Base-by-base conservation (phyloP, 2,329 filamentous ascomycete genomes). In the Ascochyta rabiei region DNA sequence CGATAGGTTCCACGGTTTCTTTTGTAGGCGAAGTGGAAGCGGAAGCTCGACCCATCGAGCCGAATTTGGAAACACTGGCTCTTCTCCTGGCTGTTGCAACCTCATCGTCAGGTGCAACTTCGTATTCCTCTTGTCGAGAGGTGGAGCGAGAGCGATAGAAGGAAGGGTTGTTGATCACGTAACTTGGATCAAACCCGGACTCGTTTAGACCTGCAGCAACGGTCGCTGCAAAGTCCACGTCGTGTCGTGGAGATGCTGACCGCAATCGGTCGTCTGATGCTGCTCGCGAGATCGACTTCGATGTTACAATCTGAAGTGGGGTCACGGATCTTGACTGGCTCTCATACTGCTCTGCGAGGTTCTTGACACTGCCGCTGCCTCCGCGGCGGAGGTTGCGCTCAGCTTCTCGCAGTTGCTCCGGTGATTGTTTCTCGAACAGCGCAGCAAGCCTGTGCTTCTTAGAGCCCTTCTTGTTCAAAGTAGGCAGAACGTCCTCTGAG, bases 171-270 rank as follows among this genome's bases (percentile, higher is more conserved):
- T 79, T 71, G 40, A 80, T 69, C 6, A 80, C 78, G 28, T 79
- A 67, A 42, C 76, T 69, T 4, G 77, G 72, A 59, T 80, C 70
- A 59, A 81, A 81, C 28, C 79, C 79, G 23, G 77, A 79, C 45
- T 78, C 75, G 52, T 76, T 71, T 13, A 81, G 62, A 26, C 77
- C 78, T 45, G 77, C 79, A 19, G 79, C 78, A 7, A 81, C 64
- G 4, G 78, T 77, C 4, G 78, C 79, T 21, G 79, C 76, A 48
- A 81, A 81, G 56, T 80, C 79, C 31, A 79, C 73, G 42, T 80
- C 76, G 45, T 66, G 64, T 19, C 67, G 58, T 16, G 72, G 72
- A 7, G 67, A 62, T 31, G 63, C 62, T 7, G 61, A 59, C 24
- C 56, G 56, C 19, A 59, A 33, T 23, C 55, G 61, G 28, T 59